Base-by-base conservation (phyloP, 2,329 filamentous ascomycete species). In the Cladosporium halotolerans region DNA sequence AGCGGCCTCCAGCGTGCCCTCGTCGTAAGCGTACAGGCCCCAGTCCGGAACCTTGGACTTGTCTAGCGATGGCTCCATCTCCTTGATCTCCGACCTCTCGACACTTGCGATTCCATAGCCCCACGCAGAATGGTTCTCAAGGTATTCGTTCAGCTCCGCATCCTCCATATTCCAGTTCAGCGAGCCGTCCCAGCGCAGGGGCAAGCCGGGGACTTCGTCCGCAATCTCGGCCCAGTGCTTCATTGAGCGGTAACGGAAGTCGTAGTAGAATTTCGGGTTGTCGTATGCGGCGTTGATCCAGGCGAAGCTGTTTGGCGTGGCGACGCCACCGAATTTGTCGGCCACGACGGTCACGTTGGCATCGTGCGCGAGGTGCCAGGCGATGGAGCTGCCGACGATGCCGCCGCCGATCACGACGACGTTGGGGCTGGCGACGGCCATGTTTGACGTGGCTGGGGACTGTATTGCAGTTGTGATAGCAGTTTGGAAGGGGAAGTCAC, bases 241-340 rank as follows among this genome's bases (percentile, higher is more conserved):
- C 47, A 51, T 44, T 9, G 47, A 51, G 40, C 47, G 47, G 9
- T 51, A 32, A 11, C 47, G 47, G 47, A 51, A 51, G 10, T 51
- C 47, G 36, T 51, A 51, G 40, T 51, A 51, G 4, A 40, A 14
- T 6, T 13, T 19, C 6, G 34, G 28, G 13, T 14, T 32, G 10
- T 31, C 16, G 16, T 31, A 16, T 8, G 18, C 47, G 2, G 47
- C 28, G 33, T 52, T 46, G 41, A 52, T 52, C 43, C 41, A 45
- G 5, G 50, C 42, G 34, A 52, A 52, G 9, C 23, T 36, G 42
- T 52, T 52, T 32, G 43, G 50, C 2, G 43, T 46, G 18, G 50
- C 50, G 23, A 52, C 42, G 33, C 50, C 43, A 3, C 47, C 47
- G 11, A 51, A 16, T 10, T 51, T 44, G 7, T 43, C 39, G 28